phyloP scores from a whole-genome alignment of 352 stramenopile genomes.

The Blastocystis sp. region DNA sequence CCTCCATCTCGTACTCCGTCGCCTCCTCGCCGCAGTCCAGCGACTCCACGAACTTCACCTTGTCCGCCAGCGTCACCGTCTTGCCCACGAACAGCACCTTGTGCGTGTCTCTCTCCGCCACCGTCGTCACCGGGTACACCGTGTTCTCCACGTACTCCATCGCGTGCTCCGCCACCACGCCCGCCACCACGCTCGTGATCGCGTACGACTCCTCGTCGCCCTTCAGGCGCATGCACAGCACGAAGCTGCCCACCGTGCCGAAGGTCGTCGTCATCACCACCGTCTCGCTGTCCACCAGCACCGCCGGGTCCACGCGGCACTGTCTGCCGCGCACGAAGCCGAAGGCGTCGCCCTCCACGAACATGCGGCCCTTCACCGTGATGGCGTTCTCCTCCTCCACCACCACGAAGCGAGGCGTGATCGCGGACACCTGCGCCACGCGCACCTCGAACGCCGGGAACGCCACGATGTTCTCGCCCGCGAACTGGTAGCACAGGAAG shows the following conservation, averaged over 20 bases:
- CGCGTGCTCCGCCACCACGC: not conserved
- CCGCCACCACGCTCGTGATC: not conserved
- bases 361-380: not conserved
- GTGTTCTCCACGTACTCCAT: slow-evolving; percentile 36
- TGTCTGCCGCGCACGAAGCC: not conserved
- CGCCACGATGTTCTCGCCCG: slow-evolving; percentile 36
- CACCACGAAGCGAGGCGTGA: slow-evolving; percentile 49
- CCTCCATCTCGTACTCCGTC: slow-evolving; percentile 16
- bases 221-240: slow-evolving; percentile 39
- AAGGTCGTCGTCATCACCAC: slow-evolving; percentile 11
- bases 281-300: not conserved
- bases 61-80: slow-evolving; percentile 25
- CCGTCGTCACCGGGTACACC: slow-evolving; percentile 58
- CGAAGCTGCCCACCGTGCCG: not conserved
- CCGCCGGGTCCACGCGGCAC: not conserved
- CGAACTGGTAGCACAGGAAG: slow-evolving; percentile 60
- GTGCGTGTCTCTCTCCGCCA: slow-evolving; percentile 53
- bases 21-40: slow-evolving; percentile 23
- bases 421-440: slow-evolving; percentile 15
- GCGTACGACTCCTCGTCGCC: slow-evolving; percentile 16
- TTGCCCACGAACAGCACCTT: slow-evolving; percentile 17
- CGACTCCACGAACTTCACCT: slow-evolving; percentile 54
- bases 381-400: slow-evolving; percentile 34
- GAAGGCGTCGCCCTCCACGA: slow-evolving; percentile 45
- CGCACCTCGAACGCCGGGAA: slow-evolving; percentile 15